Base-by-base conservation (phyloP, 1,284 basidiomycete species). In the Ustilago bromivora region DNA sequence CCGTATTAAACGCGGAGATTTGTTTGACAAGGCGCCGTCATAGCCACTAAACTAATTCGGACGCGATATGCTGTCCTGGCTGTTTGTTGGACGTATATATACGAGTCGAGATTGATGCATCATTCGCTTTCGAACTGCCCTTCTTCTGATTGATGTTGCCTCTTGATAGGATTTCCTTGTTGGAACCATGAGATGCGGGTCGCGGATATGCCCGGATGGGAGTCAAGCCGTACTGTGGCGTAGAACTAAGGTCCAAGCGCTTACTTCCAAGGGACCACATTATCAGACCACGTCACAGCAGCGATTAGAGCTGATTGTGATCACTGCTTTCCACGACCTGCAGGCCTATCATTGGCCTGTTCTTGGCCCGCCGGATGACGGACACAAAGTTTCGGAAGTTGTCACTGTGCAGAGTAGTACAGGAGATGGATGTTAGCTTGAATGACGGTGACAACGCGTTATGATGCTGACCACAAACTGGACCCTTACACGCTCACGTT, bases 21-120 rank as follows among this genome's bases (percentile, higher is more conserved):
- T 13, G 19, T 23, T 61, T 78, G 76, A 78, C 76, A 78, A 78
- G 76, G 76, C 71, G 76, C 76, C 76, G 76, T 78, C 76, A 78
- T 78, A 78, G 76, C 76, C 76, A 78, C 76, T 78, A 78, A 78
- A 78, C 76, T 78, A 78, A 78, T 78, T 78, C 75, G 75, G 75
- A 78, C 66, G 36, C 66, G 57, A 40, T 55, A 47, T 67, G 28
- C 11, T 10, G 1, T 8, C 3, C 4, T 0, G 6, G 4, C 2
- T 10, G 1, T 2, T 17, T 0, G 11, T 64, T 60, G 57, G 38
- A 28, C 28, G 5, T 41, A 69, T 60, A 52, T 28, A 8, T 46
- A n/a, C 4, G 5, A 2, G n/a, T n/a, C 0, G 36, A 3, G 2
- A 52, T 15, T 17, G 11, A 28, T 28, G 11, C 0, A 40, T 28